These are phyloP conservation scores for Monascus ruber DNA, from an alignment of 2,329 filamentous ascomycete species.

Conservation along the genomic window DNA sequence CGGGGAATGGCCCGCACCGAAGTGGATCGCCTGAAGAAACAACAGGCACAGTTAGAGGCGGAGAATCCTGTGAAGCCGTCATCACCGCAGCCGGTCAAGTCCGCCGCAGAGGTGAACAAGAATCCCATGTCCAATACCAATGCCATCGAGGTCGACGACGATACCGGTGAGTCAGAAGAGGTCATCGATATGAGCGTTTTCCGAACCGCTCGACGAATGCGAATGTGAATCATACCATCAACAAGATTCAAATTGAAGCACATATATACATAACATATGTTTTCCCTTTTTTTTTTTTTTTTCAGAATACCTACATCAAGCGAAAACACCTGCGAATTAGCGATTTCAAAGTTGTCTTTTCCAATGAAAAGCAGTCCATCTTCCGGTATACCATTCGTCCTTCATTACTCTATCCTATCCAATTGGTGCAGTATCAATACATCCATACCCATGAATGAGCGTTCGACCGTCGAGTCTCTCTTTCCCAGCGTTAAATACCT, in stretches of 20 bases:
- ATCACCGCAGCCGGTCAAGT: constrained; percentile 3
- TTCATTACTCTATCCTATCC: too few species aligned
- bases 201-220: constrained; percentile 14
- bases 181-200: constrained; percentile 26
- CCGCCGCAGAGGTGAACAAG: constrained; percentile 5
- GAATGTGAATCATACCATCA: constrained; percentile 3
- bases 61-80: constrained; percentile 7
- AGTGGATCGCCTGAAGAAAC: constrained; percentile 43
- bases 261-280: too few species aligned
- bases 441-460: too few species aligned
- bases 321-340: too few species aligned
- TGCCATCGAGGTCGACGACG: constrained; percentile 26
- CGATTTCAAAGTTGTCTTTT: too few species aligned
- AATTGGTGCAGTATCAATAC: too few species aligned
- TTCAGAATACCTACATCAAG: background rate
- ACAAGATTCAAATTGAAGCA: too few species aligned
- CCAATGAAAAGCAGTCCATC: too few species aligned
- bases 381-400: too few species aligned
- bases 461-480: too few species aligned
- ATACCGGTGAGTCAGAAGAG: constrained; percentile 21
- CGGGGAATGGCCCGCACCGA: constrained; percentile 50
- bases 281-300: background rate
- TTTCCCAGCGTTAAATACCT: too few species aligned
- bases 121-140: constrained; percentile 8
- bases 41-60: constrained; percentile 29